phyloP scores from a whole-genome alignment of 495 filamentous ascomycete genomes.

The Alectoria sarmentosa region DNA sequence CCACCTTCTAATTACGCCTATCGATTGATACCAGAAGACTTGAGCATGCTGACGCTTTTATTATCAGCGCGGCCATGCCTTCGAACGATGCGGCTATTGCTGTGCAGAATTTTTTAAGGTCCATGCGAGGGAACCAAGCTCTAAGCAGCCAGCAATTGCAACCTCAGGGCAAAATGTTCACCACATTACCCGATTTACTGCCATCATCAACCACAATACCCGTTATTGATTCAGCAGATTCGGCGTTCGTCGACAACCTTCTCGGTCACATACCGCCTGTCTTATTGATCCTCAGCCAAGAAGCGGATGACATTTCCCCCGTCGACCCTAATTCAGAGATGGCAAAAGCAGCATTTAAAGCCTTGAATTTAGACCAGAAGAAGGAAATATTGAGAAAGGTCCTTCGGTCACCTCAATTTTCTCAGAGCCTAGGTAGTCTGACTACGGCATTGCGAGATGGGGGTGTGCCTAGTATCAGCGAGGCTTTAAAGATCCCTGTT shows the following conservation, averaged over 20 bases:
- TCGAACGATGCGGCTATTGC: conserved; percentile 49
- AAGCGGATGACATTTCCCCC: conserved; percentile 48
- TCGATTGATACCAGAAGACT: neutral
- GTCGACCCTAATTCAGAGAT: conserved; percentile 59
- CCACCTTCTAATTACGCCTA: neutral
- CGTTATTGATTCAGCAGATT: conserved; percentile 59
- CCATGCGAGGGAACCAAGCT: conserved; percentile 56
- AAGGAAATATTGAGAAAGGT: conserved; percentile 73
- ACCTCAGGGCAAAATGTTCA: conserved; percentile 56
- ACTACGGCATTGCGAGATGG: conserved; percentile 87
- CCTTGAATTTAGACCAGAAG: conserved; percentile 73
- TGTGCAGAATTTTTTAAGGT: conserved; percentile 82
- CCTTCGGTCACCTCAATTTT: conserved; percentile 84
- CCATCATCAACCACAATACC: conserved; percentile 67
- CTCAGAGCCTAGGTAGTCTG: conserved; percentile 74
- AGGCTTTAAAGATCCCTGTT: conserved; percentile 72
- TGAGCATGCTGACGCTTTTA: conserved; percentile 18
- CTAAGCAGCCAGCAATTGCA: conserved; percentile 36
- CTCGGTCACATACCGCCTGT: conserved; percentile 67
- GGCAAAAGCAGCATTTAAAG: conserved; percentile 61
- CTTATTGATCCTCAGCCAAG: conserved; percentile 66
- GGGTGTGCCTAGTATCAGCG: conserved; percentile 82
- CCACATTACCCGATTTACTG: conserved; percentile 82
- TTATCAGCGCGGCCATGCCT: conserved; percentile 33
- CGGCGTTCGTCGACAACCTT: conserved; percentile 61